phyloP scores from a whole-genome alignment of 768 basidiomycete species.

The Kwoniella bestiolae region DNA sequence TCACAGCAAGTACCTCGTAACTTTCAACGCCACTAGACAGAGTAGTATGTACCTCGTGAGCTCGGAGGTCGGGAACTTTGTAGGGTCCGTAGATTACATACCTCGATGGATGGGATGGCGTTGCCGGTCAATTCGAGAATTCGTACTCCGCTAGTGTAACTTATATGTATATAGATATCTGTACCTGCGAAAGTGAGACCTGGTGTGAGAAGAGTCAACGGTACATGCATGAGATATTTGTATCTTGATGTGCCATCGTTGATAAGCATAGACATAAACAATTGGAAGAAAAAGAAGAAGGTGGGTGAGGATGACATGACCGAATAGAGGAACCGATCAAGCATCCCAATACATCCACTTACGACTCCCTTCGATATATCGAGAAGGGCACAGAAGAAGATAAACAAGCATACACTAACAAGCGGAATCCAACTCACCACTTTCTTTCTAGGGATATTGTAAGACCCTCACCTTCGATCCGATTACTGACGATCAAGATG shows the following conservation, averaged over 20 bases:
- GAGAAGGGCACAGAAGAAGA: not conserved
- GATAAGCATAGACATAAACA: not conserved
- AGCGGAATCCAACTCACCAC: not conserved
- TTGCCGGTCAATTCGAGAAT: not conserved
- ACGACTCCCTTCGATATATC: too few species aligned
- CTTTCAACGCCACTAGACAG: not conserved
- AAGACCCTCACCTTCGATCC: not conserved
- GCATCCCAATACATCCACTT: too few species aligned
- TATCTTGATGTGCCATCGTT: too few species aligned
- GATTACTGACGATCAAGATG: not conserved
- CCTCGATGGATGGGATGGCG: constrained; percentile 6
- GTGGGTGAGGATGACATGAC: too few species aligned
- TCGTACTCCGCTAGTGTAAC: not conserved
- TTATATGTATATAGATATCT: not conserved
- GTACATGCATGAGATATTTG: too few species aligned
- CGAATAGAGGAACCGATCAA: too few species aligned
- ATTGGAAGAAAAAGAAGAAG: too few species aligned
- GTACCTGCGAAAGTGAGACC: not conserved
- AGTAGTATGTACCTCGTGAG: not conserved
- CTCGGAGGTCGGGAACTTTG: constrained; percentile 2
- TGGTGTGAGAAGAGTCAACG: not conserved
- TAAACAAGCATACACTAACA: not conserved
- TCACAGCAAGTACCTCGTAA: not conserved
- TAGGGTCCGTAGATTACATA: not conserved
- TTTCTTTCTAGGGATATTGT: not conserved